A percentile compares a stretch with the other conserved stretches of the same genome.
Conservation (phyloP, 345 rosid species). For the Heritiera littoralis region DNA sequence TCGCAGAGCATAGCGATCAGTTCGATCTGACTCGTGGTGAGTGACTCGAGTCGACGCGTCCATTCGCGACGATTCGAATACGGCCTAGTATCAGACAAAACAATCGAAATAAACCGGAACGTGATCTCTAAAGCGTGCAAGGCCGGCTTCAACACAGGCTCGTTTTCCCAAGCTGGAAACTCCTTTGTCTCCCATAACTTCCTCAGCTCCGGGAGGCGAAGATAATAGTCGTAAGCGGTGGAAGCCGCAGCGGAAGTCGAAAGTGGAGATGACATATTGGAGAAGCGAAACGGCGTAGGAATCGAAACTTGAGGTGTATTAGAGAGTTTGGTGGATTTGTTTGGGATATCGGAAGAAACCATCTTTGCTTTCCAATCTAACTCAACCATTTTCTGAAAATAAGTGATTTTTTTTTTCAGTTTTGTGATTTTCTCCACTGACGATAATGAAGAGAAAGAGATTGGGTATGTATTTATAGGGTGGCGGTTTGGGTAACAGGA, state of each 20-base stretch:
- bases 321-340: conserved; percentile 44
- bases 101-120: conserved; percentile 73
- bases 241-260: conserved; percentile 50
- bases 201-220: conserved; percentile 70
- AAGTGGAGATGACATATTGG: conserved; percentile 35
- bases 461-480: conserved; percentile 18
- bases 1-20: conserved; percentile 61
- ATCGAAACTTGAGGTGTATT: conserved; percentile 51
- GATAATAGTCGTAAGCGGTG: conserved; percentile 73
- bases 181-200: conserved; percentile 46
- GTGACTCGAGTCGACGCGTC: conserved; percentile 70
- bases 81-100: conserved; percentile 70
- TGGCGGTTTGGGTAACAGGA: not conserved
- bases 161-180: conserved; percentile 68
- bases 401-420: not conserved
- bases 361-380: conserved; percentile 58
- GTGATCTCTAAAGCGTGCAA: conserved; percentile 84
- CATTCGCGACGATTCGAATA: conserved; percentile 70
- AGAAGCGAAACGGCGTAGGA: conserved; percentile 30
- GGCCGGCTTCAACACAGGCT: conserved; percentile 65
- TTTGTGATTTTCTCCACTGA: not conserved
- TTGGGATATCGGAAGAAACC: conserved; percentile 48
- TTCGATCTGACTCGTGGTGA: conserved; percentile 66
- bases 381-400: conserved; percentile 56
- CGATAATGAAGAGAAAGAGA: not conserved